Base-by-base conservation (phyloP, 2,329 filamentous ascomycete species). In the Mycosphaerelloides madeirae region DNA sequence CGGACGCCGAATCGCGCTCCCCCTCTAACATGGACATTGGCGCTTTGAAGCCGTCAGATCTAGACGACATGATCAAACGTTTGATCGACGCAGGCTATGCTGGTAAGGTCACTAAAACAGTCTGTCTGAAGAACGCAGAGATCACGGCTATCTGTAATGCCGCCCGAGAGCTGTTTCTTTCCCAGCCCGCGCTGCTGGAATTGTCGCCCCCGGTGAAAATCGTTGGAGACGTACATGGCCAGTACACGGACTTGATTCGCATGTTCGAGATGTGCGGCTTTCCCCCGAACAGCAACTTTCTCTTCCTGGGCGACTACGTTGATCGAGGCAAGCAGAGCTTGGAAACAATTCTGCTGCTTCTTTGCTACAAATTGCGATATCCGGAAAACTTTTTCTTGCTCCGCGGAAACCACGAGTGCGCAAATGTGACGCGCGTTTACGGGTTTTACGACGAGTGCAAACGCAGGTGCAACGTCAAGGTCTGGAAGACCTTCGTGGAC, bases 241-340 rank as follows among this genome's bases (percentile, higher is more conserved):
- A 97, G 68, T 97, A 95, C 66, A 95, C 89, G 9, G 91, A 97
- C 67, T 73, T 97, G 40, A 94, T 97, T 60, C 83, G 91, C 52
- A 87, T 97, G 79, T 97, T 97, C 62, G 91, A 97, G 67, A 96
- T 96, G 90, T 96, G 91, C 64, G 91, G 91, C 4, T 97, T 96
- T 62, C 91, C 91, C 6, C 91, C 91, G 2, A 84, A 80, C 50
- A 81, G 89, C 31, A 97, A 97, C 71, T 97, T 88, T 63, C 77
- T 97, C 39, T 97, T 96, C 69, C 75, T 97, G 3, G 91, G 91
- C 40, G 91, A 97, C 66, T 97, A 97, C 64, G 91, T 97, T 61
- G 91, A 97, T 66, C 83, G 91, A 43, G 91, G 91, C 58, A 97
- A 97, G 73, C 89, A 96, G 67, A 94, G 87, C 32, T 74, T 97